Evolutionary conservation across 495 filamentous ascomycete species (phyloP).

Genomic region (Polyplosphaeria fusca): DNA sequence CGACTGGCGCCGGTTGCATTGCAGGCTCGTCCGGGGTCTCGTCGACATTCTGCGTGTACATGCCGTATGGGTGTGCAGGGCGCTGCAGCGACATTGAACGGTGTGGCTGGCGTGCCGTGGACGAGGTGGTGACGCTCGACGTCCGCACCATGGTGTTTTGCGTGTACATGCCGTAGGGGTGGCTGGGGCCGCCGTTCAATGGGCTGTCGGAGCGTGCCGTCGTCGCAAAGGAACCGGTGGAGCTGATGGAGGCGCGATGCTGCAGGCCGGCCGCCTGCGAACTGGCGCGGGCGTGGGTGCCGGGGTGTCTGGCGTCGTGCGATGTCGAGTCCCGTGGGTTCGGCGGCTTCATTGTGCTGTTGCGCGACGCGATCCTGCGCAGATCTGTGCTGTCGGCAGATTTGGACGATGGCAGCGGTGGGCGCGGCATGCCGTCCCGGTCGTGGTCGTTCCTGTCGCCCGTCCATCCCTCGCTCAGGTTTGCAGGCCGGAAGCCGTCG

Average conservation of each 20-base stretch:
- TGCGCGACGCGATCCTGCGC: conserved; percentile 29
- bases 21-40: conserved; percentile 40
- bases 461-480: background rate
- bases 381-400: conserved; percentile 17
- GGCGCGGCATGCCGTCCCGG: conserved; percentile 13
- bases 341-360: conserved; percentile 28
- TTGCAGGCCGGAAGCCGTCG: conserved; percentile 38
- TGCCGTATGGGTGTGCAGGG: conserved; percentile 84
- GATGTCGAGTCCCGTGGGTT: conserved; percentile 13
- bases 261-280: conserved; percentile 30
- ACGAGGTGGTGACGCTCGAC: conserved; percentile 35
- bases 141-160: conserved; percentile 38
- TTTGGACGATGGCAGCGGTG: conserved; percentile 1
- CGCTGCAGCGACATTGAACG: conserved; percentile 39
- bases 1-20: conserved; percentile 32
- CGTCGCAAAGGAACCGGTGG: conserved; percentile 38
- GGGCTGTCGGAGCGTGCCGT: conserved; percentile 38
- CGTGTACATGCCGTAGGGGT: conserved; percentile 45
- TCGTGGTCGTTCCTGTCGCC: conserved; percentile 2
- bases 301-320: conserved; percentile 4
- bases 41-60: conserved; percentile 77
- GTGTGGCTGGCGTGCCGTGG: conserved; percentile 26
- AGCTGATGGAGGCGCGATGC: conserved; percentile 30
- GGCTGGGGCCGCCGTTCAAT: conserved; percentile 38
- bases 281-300: conserved; percentile 17